Evolutionary conservation across 768 basidiomycete species (phyloP).

Genomic region (Phanerochaete sordida): DNA sequence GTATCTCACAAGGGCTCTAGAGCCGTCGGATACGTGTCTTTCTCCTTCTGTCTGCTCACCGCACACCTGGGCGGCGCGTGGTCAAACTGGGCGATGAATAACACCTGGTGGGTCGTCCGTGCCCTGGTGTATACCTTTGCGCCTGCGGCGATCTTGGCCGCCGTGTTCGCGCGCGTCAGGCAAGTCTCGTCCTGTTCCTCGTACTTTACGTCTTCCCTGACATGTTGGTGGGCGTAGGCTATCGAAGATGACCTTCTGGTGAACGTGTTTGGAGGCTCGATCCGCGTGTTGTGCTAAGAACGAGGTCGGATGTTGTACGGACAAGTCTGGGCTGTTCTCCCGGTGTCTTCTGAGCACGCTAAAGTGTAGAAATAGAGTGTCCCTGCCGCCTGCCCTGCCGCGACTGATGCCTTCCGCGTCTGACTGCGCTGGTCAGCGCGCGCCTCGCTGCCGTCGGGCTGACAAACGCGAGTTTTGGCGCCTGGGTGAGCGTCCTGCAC

Average conservation of each 20-base stretch:
- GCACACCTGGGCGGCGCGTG: constrained; percentile 68
- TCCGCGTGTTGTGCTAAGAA: too few species aligned
- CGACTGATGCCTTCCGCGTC: too few species aligned
- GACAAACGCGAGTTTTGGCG: not conserved
- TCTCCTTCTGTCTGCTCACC: constrained; percentile 57
- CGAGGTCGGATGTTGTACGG: not conserved
- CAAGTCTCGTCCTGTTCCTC: not conserved
- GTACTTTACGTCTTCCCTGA: not conserved
- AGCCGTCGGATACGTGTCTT: constrained; percentile 77
- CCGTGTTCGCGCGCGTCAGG: constrained; percentile 51
- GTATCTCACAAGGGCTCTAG: not conserved
- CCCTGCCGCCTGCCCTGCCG: too few species aligned
- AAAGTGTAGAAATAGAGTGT: too few species aligned
- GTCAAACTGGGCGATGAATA: constrained; percentile 52
- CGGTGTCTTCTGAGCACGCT: too few species aligned
- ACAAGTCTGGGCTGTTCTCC: not conserved
- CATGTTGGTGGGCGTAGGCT: constrained; percentile 31
- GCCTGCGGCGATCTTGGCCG: constrained; percentile 43
- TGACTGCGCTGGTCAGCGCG: too few species aligned
- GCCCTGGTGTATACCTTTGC: constrained; percentile 53
- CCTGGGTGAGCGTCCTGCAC: not conserved
- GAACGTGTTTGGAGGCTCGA: too few species aligned
- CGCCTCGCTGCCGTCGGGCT: not conserved
- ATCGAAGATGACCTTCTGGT: constrained; percentile 65
- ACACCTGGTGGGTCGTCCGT: constrained; percentile 37